A percentile compares a stretch with the other conserved stretches of the same genome.
Conservation (phyloP, 441 rosid genomes). For the Breynia disticha region DNA sequence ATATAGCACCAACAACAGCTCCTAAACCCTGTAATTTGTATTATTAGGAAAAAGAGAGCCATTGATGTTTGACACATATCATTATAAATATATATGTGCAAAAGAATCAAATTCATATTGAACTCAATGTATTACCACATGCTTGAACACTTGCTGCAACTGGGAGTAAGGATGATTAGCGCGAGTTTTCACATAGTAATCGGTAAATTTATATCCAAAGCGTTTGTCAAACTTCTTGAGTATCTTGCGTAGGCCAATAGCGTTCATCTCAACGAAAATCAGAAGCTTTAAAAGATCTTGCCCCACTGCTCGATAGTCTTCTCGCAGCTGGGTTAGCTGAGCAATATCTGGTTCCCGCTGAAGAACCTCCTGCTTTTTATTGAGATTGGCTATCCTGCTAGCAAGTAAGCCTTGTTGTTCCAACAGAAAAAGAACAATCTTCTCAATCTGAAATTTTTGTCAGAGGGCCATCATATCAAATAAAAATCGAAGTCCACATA, state of each 20-base stretch:
- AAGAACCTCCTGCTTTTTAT: slow-evolving; percentile 62
- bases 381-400: slow-evolving; percentile 51
- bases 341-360: slow-evolving; percentile 60
- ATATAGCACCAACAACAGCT: slow-evolving; percentile 95
- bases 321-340: slow-evolving; percentile 51
- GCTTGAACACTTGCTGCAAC: slow-evolving; percentile 96
- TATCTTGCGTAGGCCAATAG: slow-evolving; percentile 87
- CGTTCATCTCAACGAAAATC: slow-evolving; percentile 77
- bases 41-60: slow-evolving; percentile 13
- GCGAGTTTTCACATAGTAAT: slow-evolving; percentile 88
- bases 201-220: slow-evolving; percentile 78
- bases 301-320: slow-evolving; percentile 71
- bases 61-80: neutral
- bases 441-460: slow-evolving; percentile 66
- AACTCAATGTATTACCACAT: slow-evolving; percentile 59
- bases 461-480: slow-evolving; percentile 2
- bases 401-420: slow-evolving; percentile 96
- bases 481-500: neutral
- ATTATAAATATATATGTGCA: slow-evolving; percentile 1
- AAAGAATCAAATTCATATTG: slow-evolving; percentile 3
- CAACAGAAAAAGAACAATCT: slow-evolving; percentile 80
- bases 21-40: slow-evolving; percentile 67
- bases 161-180: slow-evolving; percentile 98
- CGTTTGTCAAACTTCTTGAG: slow-evolving; percentile 95
- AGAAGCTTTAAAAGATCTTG: slow-evolving; percentile 78